Evolutionary conservation across 495 filamentous ascomycete genomes (phyloP).

Genomic region (Sabuloglossum arenarium): DNA sequence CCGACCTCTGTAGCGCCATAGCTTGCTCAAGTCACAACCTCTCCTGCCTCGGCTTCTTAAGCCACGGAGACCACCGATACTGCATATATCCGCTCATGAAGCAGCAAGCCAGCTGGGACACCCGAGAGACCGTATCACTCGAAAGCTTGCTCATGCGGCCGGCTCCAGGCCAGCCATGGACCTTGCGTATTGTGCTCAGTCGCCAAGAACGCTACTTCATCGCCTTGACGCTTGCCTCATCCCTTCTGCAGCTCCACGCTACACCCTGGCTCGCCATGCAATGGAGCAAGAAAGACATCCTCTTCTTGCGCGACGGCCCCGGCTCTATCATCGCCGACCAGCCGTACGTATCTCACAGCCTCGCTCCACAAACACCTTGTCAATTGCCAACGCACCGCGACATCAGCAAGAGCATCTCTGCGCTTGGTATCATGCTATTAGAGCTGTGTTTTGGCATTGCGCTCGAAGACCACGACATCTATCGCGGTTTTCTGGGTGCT

Average conservation of each 20-base stretch:
- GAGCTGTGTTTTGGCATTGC: constrained; percentile 19
- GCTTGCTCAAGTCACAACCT: background rate
- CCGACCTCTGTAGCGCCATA: background rate
- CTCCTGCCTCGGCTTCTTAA: constrained; percentile 7
- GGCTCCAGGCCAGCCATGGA: no score
- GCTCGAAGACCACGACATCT: constrained; percentile 10
- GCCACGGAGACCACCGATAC: constrained; percentile 9
- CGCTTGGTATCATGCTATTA: constrained; percentile 19
- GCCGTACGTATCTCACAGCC: constrained; percentile 12
- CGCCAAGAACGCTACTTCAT: constrained; percentile 14
- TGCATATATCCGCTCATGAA: constrained; percentile 8
- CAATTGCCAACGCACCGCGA: background rate
- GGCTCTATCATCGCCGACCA: constrained; percentile 7
- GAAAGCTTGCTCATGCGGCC: constrained; percentile 9
- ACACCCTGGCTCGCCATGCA: constrained; percentile 11
- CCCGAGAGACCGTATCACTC: constrained; percentile 7
- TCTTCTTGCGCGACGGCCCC: constrained; percentile 7
- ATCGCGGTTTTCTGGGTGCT: constrained; percentile 5
- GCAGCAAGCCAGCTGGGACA: background rate
- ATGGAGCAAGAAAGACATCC: constrained; percentile 7
- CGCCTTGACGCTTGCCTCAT: constrained; percentile 12
- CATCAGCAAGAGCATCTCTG: constrained; percentile 4
- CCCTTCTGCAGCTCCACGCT: constrained; percentile 9
- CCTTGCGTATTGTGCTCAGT: constrained; percentile 5
- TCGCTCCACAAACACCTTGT: constrained; percentile 2